Base-by-base conservation (phyloP, 345 rosid species). In the Dipteronia sinensis region DNA sequence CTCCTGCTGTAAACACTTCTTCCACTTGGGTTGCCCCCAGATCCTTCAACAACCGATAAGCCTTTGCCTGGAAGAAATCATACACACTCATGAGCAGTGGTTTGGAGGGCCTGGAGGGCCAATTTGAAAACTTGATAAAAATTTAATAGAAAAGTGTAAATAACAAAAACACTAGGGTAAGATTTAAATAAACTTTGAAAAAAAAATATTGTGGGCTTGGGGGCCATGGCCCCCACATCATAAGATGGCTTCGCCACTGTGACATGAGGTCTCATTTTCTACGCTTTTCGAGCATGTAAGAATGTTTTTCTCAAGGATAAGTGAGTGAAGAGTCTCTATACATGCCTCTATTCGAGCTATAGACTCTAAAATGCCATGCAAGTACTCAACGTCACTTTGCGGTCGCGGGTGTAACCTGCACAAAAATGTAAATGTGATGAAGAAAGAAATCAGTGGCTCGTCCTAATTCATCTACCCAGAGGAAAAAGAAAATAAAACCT, bases 341-440 rank as follows among this genome's bases (percentile, higher is more conserved):
- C 0, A 5, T 86, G 91, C 98, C 99, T 95, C 99, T 58, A 92
- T 92, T 22, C 88, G 93, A 55, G 98, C 96, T 16, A 93, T 93
- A 42, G 97, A 95, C 86, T 95, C 98, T 73, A 93, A 84, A 68
- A 95, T 89, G 71, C 99, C 98, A 67, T 92, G 98, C 88, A 95
- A 88, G 85, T 89, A 95, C 72, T 91, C 91, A 11, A 80, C 96
- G 59, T 95, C 94, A 34, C 89, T 90, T 69, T 83, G 84, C 1
- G 98, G 99, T 10, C 98, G 91, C 10, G 99, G 99, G 81, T 80
- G 87, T 72, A 95, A 79, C 87, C 99, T 95, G 93, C 80, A 53
- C 49, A 31, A 67, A 46, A 67, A 53, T 53, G 58, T 1, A 53
- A 53, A 16, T 53, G n/a, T 53, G 58, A 53, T 53, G 20, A 53